Percentiles rank a stretch among this genome's conserved stretches.
Evolutionary conservation across 371 early-diverging fungal species (phyloP).

Genomic region (Mucor plumbeus): DNA sequence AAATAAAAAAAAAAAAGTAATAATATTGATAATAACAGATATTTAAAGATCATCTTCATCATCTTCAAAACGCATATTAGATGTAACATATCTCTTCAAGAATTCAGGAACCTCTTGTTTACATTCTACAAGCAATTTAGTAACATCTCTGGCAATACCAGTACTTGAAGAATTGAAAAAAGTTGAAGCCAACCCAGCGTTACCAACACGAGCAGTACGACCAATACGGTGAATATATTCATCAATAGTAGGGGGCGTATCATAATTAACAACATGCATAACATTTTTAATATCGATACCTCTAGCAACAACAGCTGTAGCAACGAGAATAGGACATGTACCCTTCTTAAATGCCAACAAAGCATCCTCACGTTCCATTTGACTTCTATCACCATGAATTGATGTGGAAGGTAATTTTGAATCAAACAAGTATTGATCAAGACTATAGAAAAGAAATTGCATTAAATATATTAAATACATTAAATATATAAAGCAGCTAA

Average conservation of each 20-base stretch:
- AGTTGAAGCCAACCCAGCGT: conserved; percentile 75
- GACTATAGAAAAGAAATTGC: not conserved
- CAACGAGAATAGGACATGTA: conserved; percentile 83
- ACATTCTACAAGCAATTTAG: conserved; percentile 83
- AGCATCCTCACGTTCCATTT: conserved; percentile 83
- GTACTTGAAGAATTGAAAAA: conserved; percentile 66
- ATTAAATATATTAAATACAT: too few relatives aligned
- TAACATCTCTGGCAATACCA: conserved; percentile 62
- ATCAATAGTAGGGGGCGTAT: conserved; percentile 77
- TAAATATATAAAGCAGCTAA: too few relatives aligned
- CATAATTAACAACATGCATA: conserved; percentile 88
- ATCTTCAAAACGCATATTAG: conserved; percentile 40
- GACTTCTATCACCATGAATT: conserved; percentile 82
- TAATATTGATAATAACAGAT: not conserved
- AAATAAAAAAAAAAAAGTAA: not conserved
- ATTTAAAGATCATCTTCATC: conserved; percentile 33
- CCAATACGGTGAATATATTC: conserved; percentile 33
- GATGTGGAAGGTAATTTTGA: conserved; percentile 69
- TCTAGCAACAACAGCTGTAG: conserved; percentile 93
- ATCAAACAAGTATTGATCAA: conserved; percentile 76
- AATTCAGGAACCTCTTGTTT: conserved; percentile 81
- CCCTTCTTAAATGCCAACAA: conserved; percentile 77
- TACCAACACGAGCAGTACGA: conserved; percentile 45
- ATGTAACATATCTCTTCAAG: conserved; percentile 49
- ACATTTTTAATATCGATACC: conserved; percentile 89